Evolutionary conservation across 345 rosid genomes (phyloP).

Genomic region (Draba incana): DNA sequence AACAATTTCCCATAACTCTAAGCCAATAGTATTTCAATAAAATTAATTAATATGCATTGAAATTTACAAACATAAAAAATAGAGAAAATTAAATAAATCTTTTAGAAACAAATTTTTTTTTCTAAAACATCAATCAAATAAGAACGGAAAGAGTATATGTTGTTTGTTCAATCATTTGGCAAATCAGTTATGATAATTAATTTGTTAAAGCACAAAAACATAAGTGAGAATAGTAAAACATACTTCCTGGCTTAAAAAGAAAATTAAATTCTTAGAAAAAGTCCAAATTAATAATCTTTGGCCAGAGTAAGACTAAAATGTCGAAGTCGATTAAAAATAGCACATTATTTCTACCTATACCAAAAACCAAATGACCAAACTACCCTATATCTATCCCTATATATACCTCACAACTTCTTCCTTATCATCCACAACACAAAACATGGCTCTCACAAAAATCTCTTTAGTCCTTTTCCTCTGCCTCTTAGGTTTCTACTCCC

Average conservation of each 20-base stretch:
- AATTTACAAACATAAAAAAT: too few species aligned
- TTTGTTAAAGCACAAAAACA: not conserved
- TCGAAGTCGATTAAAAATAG: not conserved
- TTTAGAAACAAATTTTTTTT: too few species aligned
- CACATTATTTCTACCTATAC: not conserved
- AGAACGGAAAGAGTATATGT: too few species aligned
- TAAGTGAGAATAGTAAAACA: not conserved
- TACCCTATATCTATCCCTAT: constrained; percentile 18
- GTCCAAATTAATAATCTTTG: not conserved
- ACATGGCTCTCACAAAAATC: constrained; percentile 28
- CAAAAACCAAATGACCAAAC: constrained; percentile 30
- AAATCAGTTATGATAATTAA: not conserved
- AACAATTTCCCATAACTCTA: too few species aligned
- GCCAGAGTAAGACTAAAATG: constrained; percentile 4
- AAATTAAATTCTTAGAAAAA: constrained; percentile 1
- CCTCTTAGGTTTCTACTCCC: constrained; percentile 28
- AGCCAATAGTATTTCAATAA: too few species aligned
- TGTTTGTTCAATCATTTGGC: not conserved
- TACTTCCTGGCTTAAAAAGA: not conserved
- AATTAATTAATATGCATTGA: too few species aligned
- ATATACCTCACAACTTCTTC: constrained; percentile 14
- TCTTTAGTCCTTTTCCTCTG: constrained; percentile 26
- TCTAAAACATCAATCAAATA: too few species aligned
- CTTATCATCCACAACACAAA: constrained; percentile 20
- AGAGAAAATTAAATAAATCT: too few species aligned